Percentiles rank a stretch among this genome's conserved stretches.
These are phyloP conservation scores for Cymbidium sinense DNA, from an alignment of 106 monocot genomes.

Conservation along the genomic window DNA sequence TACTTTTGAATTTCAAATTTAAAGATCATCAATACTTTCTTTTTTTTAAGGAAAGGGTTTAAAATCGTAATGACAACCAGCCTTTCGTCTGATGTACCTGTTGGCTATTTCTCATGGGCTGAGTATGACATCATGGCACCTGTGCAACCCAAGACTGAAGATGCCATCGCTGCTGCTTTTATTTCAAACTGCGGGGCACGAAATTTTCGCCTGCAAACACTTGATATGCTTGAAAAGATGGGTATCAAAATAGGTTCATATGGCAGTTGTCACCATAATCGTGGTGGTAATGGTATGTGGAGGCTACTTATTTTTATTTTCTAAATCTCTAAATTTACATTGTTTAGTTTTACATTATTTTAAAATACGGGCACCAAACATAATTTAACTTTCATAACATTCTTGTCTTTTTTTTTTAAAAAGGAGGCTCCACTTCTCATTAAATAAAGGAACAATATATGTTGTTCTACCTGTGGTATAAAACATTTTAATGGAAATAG, in stretches of 20 bases:
- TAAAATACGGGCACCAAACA: not conserved
- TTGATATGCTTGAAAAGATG: slow-evolving; percentile 56
- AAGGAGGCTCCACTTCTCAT: not conserved
- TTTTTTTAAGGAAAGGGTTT: slow-evolving; percentile 59
- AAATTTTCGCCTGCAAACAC: slow-evolving; percentile 74
- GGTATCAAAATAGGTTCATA: slow-evolving; percentile 77
- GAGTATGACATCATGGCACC: slow-evolving; percentile 97
- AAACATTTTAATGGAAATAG: not conserved
- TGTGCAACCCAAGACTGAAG: slow-evolving; percentile 53
- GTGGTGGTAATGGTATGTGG: slow-evolving; percentile 50
- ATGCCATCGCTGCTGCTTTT: slow-evolving; percentile 81
- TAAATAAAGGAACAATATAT: not conserved
- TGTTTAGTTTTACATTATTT: not conserved
- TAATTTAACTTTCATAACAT: not conserved
- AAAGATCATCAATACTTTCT: not conserved
- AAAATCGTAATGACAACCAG: slow-evolving; percentile 85
- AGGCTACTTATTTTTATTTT: not conserved
- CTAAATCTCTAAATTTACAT: not conserved
- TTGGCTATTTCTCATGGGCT: slow-evolving; percentile 92
- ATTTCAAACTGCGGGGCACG: slow-evolving; percentile 85
- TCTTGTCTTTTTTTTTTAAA: not conserved
- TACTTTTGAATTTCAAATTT: not conserved
- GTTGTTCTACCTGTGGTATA: too few relatives aligned
- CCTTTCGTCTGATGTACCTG: slow-evolving; percentile 87
- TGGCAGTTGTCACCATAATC: slow-evolving; percentile 77